Conservation (phyloP, 1,284 basidiomycete genomes). For the Heliocybe sulcata region DNA sequence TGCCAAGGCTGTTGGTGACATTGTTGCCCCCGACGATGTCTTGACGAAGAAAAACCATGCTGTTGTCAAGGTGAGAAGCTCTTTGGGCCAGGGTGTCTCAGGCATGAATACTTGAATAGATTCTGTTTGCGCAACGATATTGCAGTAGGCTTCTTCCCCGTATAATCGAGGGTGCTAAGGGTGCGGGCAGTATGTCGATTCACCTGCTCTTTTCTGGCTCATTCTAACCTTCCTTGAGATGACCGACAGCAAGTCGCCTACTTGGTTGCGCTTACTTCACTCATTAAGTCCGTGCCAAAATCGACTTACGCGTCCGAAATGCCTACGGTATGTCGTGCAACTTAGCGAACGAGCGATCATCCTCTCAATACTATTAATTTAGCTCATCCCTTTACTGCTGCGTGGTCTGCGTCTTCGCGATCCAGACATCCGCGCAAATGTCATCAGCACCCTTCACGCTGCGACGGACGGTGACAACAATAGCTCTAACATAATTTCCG, state of each 20-base stretch:
- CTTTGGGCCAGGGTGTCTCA: constrained; percentile 1
- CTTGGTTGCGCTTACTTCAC: constrained; percentile 78
- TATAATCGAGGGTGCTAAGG: constrained; percentile 57
- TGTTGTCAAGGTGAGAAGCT: constrained; percentile 55
- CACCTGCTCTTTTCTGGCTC: not conserved
- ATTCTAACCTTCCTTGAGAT: constrained; percentile 23
- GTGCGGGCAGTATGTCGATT: constrained; percentile 30
- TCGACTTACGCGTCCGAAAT: constrained; percentile 66
- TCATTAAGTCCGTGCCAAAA: constrained; percentile 79
- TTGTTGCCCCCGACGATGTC: constrained; percentile 53
- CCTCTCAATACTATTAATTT: constrained; percentile 9
- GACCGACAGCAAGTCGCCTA: constrained; percentile 55
- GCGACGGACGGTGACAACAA: constrained; percentile 58
- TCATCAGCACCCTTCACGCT: constrained; percentile 74
- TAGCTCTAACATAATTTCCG: constrained; percentile 38
- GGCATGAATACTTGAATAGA: constrained; percentile 32
- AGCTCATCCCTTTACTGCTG: constrained; percentile 87
- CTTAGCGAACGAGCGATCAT: not conserved
- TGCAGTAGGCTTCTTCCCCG: constrained; percentile 71
- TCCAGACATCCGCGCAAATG: constrained; percentile 64
- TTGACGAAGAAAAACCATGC: constrained; percentile 74
- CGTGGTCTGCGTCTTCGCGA: constrained; percentile 79
- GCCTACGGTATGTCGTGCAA: constrained; percentile 41
- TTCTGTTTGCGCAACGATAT: constrained; percentile 83
- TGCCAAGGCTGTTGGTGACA: constrained; percentile 64